phyloP scores from a whole-genome alignment of 495 filamentous ascomycete species.

The Parathielavia hyrcaniae region DNA sequence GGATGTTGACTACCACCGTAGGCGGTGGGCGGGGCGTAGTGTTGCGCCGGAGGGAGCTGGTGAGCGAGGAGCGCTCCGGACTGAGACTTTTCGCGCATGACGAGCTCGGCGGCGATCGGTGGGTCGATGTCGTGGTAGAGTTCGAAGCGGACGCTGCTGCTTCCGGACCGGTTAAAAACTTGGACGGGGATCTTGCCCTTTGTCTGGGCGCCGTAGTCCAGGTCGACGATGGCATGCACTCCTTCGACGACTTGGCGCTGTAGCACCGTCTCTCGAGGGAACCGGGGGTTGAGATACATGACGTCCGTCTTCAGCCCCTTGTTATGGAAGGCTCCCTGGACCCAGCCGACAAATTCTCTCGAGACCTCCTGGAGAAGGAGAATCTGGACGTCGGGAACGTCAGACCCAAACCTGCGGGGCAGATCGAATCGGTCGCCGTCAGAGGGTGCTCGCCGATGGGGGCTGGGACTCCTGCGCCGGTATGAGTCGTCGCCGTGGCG shows the following conservation, averaged over 20 bases:
- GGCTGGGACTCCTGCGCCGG: constrained; percentile 58
- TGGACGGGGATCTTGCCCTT: constrained; percentile 69
- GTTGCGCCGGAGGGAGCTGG: constrained; percentile 21
- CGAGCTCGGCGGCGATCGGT: constrained; percentile 67
- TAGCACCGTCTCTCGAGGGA: constrained; percentile 68
- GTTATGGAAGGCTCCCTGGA: constrained; percentile 66
- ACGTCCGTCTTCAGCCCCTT: constrained; percentile 68
- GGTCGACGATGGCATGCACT: constrained; percentile 74
- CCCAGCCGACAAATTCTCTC: constrained; percentile 72
- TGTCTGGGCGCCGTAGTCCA: constrained; percentile 60
- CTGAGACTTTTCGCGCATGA: constrained; percentile 59
- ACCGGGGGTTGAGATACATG: constrained; percentile 68
- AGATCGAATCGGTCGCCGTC: constrained; percentile 63
- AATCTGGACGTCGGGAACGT: constrained; percentile 89
- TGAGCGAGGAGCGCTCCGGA: constrained; percentile 35
- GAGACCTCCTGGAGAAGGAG: constrained; percentile 75
- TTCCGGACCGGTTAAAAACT: constrained; percentile 74
- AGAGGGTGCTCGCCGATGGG: constrained; percentile 44
- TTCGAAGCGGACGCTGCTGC: constrained; percentile 66
- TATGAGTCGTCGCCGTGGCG: constrained; percentile 52
- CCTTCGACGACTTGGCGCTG: constrained; percentile 83
- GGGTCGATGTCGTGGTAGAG: constrained; percentile 80
- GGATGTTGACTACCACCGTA: constrained; percentile 21
- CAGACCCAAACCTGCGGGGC: constrained; percentile 62
- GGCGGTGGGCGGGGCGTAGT: constrained; percentile 19